These are phyloP conservation scores for Pichia thaimueangensis DNA, from an alignment of 805 yeast species.

Conservation along the genomic window DNA sequence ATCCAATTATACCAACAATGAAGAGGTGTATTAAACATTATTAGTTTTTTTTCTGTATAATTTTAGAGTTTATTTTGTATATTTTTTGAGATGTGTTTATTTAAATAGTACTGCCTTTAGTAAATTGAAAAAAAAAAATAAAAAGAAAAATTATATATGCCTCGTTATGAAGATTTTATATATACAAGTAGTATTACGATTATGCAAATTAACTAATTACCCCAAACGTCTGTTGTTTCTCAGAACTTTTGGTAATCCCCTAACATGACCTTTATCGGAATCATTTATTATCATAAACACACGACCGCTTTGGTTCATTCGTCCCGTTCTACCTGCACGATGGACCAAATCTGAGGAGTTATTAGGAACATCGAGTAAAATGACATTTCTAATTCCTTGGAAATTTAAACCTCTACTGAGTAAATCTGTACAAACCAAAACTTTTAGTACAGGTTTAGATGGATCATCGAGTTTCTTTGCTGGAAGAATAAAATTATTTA, in stretches of 20 bases:
- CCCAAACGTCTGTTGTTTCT: conserved; percentile 40
- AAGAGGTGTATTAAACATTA: neutral
- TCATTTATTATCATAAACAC: conserved; percentile 74
- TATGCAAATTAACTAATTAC: neutral
- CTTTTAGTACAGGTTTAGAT: conserved; percentile 40
- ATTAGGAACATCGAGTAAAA: conserved; percentile 79
- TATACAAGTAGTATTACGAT: neutral
- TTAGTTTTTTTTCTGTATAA: neutral
- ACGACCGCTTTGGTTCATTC: conserved; percentile 85
- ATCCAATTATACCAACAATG: conserved; percentile 26
- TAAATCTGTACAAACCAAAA: conserved; percentile 82
- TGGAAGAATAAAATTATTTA: conserved; percentile 59
- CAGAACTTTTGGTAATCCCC: conserved; percentile 68
- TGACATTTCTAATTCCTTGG: conserved; percentile 70
- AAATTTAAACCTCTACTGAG: conserved; percentile 89
- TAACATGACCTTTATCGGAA: conserved; percentile 67
- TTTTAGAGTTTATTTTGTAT: neutral
- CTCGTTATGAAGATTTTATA: neutral
- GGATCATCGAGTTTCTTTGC: conserved; percentile 39
- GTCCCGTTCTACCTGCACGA: conserved; percentile 89
- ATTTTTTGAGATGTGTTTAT: no score
- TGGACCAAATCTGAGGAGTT: conserved; percentile 84
- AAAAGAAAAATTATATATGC: no score
- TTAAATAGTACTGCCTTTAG: no score
- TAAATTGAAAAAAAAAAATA: no score